Evolutionary conservation across 2,329 filamentous ascomycete species (phyloP), one percentile per base, ranked within the genome.

Genomic region (Calonectria hongkongensis): DNA sequence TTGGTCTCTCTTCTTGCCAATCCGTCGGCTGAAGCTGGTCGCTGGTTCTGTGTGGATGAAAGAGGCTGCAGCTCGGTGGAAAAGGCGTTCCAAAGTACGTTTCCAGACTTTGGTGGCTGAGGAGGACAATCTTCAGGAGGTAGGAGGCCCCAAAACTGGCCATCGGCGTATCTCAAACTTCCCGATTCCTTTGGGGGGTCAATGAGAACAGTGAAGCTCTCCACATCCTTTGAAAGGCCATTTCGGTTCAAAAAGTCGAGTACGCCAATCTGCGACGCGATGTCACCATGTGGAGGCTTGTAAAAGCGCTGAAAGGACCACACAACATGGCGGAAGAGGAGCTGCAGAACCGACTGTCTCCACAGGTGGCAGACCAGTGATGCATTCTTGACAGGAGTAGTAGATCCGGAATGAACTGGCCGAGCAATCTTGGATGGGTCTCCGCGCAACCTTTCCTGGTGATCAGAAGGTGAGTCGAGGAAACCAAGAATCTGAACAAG

Each of bases 251-350:
- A 73, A 65, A 88, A 88, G 18, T 77, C 75, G 9, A 88, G 79
- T 8, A 87, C 74, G 2, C 84, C 83, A 28, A 87, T 80, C 18
- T 82, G 80, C 21, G 81, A 70, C 10, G 67, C 68, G 16, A 78
- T 45, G n/a, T 80, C 78, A 45, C 70, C 48, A 39, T 50, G 54
- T 3, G 48, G 56, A n/a, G 79, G 79, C 47, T 82, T 79, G 45
- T 80, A 75, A 56, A 82, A 79, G 45, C 79, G 78, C 66, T 83
- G 80, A 58, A 86, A 74, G 3, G 76, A 78, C 87, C 87, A 89
- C 21, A 85, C 70, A 16, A 86, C 83, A 81, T 92, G 85, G 43
- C 87, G 86, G 83, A 94, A 94, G 4, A 94, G 88, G 0, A 84
- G 66, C 0, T 89, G 90, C 9, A 91, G 83, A 0, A 85, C 84